Evolutionary conservation across 192 early-diverging fungal species (phyloP), one percentile per base, ranked within the genome.

Genomic region (Coemansia sp.): DNA sequence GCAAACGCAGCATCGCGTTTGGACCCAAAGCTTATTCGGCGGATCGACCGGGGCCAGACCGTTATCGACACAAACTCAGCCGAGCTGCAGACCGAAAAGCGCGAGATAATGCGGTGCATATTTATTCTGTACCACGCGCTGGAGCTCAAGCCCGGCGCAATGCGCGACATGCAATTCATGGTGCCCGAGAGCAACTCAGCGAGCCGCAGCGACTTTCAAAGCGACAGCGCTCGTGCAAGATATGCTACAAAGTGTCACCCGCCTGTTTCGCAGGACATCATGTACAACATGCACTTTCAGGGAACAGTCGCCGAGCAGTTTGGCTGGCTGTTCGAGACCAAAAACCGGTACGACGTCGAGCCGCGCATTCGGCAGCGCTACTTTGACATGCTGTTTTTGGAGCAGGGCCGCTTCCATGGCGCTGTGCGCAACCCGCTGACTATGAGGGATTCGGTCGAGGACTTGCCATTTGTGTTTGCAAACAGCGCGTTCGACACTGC

Each of bases 321-420:
- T 23, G n/a, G n/a, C 7, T 68, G 66, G 72, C 51, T 65, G 38
- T 58, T 65, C 15, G 34, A 15, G 26, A 15, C 31, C 3, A 5
- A 22, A n/a, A 60, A 56, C 38, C 59, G 63, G 46, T 64, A 68
- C 19, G 53, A 65, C 14, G 46, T 65, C n/a, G 71, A 74, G 21
- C 20, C 44, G 48, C 54, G 2, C 15, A 46, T 68, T 6, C 61
- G 66, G 17, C 36, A 53, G 53, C 65, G 65, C 20, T 68, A 61
- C 51, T 74, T 68, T 58, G 72, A 74, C 17, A 17, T 56, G 36
- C 20, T 55, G n/a, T n/a, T 74, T n/a, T 25, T 74, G 3, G 72
- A 74, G 25, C 37, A 60, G 4, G 60, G 52, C 2, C 38, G 46
- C 9, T 10, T 66, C 4, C n/a, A 15, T 3, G 55, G 53, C 8